Conservation (phyloP, 768 basidiomycete genomes). For the Astraeus odoratus region DNA sequence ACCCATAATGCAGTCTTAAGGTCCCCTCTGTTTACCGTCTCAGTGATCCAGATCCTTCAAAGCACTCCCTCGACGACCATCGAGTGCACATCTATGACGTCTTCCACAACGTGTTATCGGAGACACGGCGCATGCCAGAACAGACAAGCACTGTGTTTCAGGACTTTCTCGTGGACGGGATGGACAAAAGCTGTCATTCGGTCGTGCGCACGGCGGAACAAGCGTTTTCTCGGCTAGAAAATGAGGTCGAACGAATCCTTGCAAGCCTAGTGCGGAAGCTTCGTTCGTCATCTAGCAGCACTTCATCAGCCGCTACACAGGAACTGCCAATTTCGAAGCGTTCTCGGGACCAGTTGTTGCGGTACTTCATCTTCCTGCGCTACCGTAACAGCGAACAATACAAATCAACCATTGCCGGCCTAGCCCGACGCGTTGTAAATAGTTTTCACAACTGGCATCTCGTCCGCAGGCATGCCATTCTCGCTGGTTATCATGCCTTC, state of each 20-base stretch:
- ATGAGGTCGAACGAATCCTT: conserved; percentile 34
- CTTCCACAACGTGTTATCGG: conserved; percentile 43
- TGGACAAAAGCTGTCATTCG: conserved; percentile 30
- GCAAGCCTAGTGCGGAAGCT: conserved; percentile 27
- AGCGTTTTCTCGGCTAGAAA: conserved; percentile 38
- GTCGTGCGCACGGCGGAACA: conserved; percentile 37
- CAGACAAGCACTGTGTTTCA: conserved; percentile 34
- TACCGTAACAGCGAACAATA: conserved; percentile 50
- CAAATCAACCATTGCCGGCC: conserved; percentile 27
- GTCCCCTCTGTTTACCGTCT: background rate
- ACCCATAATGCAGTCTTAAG: background rate
- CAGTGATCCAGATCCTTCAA: conserved; percentile 24
- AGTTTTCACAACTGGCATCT: conserved; percentile 21
- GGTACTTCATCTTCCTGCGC: conserved; percentile 50
- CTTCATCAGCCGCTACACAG: conserved; percentile 6
- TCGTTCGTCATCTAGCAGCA: conserved; percentile 17
- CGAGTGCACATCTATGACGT: conserved; percentile 48
- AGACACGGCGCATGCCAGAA: conserved; percentile 35
- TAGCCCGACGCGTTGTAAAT: conserved; percentile 18
- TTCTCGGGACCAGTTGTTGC: conserved; percentile 34
- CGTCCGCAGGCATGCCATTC: conserved; percentile 20
- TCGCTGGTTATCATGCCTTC: conserved; percentile 25
- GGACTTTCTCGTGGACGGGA: conserved; percentile 29
- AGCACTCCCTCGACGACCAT: conserved; percentile 27
- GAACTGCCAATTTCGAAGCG: conserved; percentile 17